Base-by-base conservation (phyloP, 2,329 filamentous ascomycete genomes). In the Hypoxylon sp. region DNA sequence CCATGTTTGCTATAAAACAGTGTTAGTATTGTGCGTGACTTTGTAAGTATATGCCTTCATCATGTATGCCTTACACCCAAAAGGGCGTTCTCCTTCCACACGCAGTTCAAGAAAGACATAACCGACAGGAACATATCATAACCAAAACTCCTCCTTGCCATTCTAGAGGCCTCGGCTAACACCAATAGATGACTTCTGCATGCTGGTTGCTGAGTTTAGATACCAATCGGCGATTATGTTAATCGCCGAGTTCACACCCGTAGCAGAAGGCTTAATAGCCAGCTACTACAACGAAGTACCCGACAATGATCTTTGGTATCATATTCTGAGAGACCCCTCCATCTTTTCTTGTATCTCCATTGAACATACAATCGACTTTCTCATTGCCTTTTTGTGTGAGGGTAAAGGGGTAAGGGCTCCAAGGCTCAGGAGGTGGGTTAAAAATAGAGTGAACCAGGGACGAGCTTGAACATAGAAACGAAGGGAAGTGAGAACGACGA, bases 1-100 rank as follows among this genome's bases (percentile, higher is more conserved):
- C 65, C 68, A 21, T 70, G 28, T 52, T 60, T 65, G 9, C 64
- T 67, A 43, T 60, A 38, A 46, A 46, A 30, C n/a, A 4, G 28
- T 25, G 51, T 65, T 34, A 60, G 56, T 43, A 36, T 48, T 19
- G 19, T 21, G 9, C 17, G 10, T 11, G n/a, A 5, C 7, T n/a
- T 11, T 43, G 38, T 43, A 10, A 21, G 2, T 21, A 17, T 43
- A 17, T 21, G 38, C n/a, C 38, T 43, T 21, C 38, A 38, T 38
- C 13, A 10, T 19, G n/a, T n/a, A 43, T 43, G 7, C 38, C 38
- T 21, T 11, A 43, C 14, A 19, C n/a, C n/a, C 38, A 10, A 43
- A 43, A 7, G 17, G 13, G 14, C 34, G 28, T n/a, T 38, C 38
- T 43, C 38, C 17, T 43, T 43, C 38, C 17, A 19, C 17, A 43